These are phyloP conservation scores for Exophiala xenobiotica DNA, from an alignment of 2,329 filamentous ascomycete genomes.

Conservation along the genomic window DNA sequence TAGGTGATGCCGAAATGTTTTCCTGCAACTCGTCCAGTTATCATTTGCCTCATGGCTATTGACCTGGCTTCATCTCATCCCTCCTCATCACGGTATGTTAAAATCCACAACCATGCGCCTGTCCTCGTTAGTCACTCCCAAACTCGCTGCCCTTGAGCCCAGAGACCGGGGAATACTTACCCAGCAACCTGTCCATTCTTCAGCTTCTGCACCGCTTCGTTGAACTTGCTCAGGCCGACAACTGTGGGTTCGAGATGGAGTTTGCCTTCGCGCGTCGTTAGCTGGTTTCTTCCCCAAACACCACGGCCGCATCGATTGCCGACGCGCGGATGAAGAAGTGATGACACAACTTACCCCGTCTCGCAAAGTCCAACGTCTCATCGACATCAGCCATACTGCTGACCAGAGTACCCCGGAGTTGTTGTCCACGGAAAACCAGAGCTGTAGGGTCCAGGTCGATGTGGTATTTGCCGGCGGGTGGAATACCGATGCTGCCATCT, in stretches of 20 bases:
- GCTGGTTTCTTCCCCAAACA: not conserved
- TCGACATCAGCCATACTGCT: conserved; percentile 23
- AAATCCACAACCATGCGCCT: conserved; percentile 31
- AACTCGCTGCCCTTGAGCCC: not conserved
- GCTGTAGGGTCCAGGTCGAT: conserved; percentile 22
- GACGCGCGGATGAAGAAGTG: not conserved
- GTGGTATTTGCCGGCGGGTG: conserved; percentile 26
- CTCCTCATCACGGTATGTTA: conserved; percentile 25
- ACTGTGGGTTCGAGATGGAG: conserved; percentile 28
- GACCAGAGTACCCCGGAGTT: conserved; percentile 26
- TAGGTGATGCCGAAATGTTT: too few species aligned
- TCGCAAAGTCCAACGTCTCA: conserved; percentile 26
- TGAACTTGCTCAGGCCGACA: conserved; percentile 28
- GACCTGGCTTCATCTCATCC: too few species aligned
- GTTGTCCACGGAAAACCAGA: conserved; percentile 25
- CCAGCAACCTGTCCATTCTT: conserved; percentile 31
- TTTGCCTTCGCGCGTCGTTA: conserved; percentile 18
- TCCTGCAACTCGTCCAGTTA: too few species aligned
- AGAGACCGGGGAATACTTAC: conserved; percentile 9
- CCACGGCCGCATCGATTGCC: not conserved
- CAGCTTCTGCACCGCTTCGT: conserved; percentile 29
- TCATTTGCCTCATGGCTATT: too few species aligned
- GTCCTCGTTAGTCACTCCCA: conserved; percentile 12
- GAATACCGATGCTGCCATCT: conserved; percentile 40
- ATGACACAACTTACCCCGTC: conserved; percentile 16